Evolutionary conservation across 169 alveolate species (phyloP).

Genomic region (Plasmodium chabaudi): DNA sequence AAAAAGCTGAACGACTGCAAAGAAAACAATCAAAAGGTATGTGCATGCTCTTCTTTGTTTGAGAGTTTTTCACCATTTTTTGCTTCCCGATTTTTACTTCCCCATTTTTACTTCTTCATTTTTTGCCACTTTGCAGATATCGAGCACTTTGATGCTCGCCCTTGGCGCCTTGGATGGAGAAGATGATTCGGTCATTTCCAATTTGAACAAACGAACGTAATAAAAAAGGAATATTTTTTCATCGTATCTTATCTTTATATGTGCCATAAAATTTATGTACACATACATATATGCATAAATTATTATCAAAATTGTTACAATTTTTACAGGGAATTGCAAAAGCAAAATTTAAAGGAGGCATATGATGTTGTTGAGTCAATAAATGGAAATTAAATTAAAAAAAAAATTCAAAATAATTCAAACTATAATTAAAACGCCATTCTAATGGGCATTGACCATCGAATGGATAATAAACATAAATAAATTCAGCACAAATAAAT

Average conservation of each 20-base stretch:
- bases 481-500: no score
- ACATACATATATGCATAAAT: background rate
- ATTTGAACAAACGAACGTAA: slow-evolving; percentile 43
- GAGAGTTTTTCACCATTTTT: background rate
- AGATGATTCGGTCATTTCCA: slow-evolving; percentile 27
- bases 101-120: background rate
- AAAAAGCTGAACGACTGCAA: slow-evolving; percentile 30
- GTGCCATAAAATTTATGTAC: background rate
- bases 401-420: no score
- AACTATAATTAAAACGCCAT: no score
- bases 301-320: background rate
- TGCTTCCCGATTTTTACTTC: background rate
- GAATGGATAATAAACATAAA: no score
- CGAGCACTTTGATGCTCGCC: slow-evolving; percentile 6
- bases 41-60: background rate
- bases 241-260: no score
- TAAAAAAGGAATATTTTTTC: background rate
- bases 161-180: slow-evolving; percentile 25
- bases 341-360: slow-evolving; percentile 14
- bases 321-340: slow-evolving; percentile 36
- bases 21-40: slow-evolving; percentile 33
- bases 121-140: slow-evolving; percentile 4
- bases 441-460: no score
- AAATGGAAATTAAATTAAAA: background rate
- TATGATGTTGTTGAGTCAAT: slow-evolving; percentile 3